Evolutionary conservation across 2,329 filamentous ascomycete genomes (phyloP).

Genomic region (Cladosporium sphaerospermum): DNA sequence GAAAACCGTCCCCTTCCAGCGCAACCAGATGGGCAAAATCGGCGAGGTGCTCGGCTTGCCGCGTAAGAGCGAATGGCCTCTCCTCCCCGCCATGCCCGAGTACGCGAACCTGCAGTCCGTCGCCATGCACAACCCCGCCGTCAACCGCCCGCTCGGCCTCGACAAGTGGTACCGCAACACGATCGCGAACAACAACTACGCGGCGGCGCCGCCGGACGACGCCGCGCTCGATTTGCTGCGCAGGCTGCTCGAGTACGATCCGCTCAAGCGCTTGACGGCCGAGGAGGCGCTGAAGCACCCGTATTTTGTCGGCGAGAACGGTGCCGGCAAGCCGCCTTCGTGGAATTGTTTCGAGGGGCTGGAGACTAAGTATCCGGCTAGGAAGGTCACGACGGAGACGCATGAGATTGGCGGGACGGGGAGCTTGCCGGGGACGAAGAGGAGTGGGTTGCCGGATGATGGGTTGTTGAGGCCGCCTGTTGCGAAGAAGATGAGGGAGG

Average conservation of each 20-base stretch:
- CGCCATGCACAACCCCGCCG: conserved; percentile 41
- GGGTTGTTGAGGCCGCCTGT: conserved; percentile 50
- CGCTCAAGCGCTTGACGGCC: conserved; percentile 78
- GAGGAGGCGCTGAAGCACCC: conserved; percentile 82
- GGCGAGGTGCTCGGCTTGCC: conserved; percentile 93
- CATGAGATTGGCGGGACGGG: conserved; percentile 90
- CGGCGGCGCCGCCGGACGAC: conserved; percentile 52
- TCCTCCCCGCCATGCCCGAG: conserved; percentile 80
- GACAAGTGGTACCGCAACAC: conserved; percentile 59
- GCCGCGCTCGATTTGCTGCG: conserved; percentile 65
- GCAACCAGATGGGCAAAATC: conserved; percentile 98
- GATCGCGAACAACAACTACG: conserved; percentile 43
- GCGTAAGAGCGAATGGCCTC: conserved; percentile 80
- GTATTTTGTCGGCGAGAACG: conserved; percentile 59
- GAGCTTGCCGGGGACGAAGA: conserved; percentile 71
- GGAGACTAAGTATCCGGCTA: conserved; percentile 80
- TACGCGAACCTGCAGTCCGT: conserved; percentile 44
- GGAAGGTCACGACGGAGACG: conserved; percentile 87
- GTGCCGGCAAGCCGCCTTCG: conserved; percentile 45
- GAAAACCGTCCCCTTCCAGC: conserved; percentile 93
- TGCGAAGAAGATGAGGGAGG: conserved; percentile 48
- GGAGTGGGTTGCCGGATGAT: conserved; percentile 80
- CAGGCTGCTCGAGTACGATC: conserved; percentile 86
- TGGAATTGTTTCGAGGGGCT: conserved; percentile 87
- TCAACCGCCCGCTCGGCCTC: conserved; percentile 52